Conservation (phyloP, 2,329 filamentous ascomycete species). For the Ramichloridium luteum region DNA sequence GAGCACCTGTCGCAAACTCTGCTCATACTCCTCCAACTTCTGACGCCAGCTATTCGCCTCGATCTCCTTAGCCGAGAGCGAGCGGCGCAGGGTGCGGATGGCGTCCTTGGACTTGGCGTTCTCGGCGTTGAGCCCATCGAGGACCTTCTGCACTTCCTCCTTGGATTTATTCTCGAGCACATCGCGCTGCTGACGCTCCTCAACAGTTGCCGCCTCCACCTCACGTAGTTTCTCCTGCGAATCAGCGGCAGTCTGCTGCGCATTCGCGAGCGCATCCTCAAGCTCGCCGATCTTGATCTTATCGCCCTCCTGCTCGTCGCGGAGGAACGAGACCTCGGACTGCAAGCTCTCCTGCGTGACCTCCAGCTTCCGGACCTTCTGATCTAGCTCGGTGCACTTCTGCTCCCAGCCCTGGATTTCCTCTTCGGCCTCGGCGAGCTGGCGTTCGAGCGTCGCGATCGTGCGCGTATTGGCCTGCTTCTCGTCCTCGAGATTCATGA, state of each 20-base stretch:
- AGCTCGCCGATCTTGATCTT: conserved; percentile 96
- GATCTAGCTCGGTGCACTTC: conserved; percentile 70
- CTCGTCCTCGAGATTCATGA: conserved; percentile 81
- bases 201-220: conserved; percentile 52
- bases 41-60: conserved; percentile 89
- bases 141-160: conserved; percentile 83
- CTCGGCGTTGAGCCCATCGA: conserved; percentile 86
- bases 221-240: conserved; percentile 58
- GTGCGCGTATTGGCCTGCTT: conserved; percentile 65
- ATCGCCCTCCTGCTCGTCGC: conserved; percentile 92
- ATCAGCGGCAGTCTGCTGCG: conserved; percentile 69
- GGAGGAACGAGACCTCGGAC: conserved; percentile 83
- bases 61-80: conserved; percentile 67
- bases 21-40: conserved; percentile 78
- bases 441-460: conserved; percentile 71
- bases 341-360: conserved; percentile 90
- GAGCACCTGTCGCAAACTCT: conserved; percentile 71
- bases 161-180: conserved; percentile 80
- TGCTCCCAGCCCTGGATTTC: conserved; percentile 80
- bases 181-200: conserved; percentile 77
- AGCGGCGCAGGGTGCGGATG: conserved; percentile 68
- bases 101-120: conserved; percentile 75
- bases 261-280: conserved; percentile 66
- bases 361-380: conserved; percentile 74
- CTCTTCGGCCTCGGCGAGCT: conserved; percentile 69